These are phyloP conservation scores for Paraphaeosphaeria sporulosa DNA, from an alignment of 2,329 filamentous ascomycete genomes.

Conservation along the genomic window DNA sequence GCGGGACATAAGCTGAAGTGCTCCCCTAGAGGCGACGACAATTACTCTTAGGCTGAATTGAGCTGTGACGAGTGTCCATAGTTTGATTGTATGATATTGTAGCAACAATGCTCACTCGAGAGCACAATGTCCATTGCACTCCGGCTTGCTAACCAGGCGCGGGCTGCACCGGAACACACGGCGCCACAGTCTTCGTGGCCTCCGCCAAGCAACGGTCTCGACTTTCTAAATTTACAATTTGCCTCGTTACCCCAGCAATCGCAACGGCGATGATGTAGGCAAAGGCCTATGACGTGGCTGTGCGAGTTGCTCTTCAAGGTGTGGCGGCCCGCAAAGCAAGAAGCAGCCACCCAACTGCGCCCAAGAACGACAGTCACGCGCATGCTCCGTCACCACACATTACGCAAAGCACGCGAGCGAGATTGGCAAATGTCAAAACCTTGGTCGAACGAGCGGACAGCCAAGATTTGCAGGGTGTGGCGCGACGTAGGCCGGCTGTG, in stretches of 20 bases:
- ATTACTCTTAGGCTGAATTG: too few relatives aligned
- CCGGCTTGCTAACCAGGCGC: not conserved
- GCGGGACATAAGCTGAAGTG: too few relatives aligned
- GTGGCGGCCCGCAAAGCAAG: slow-evolving; percentile 4
- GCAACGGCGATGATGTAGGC: not conserved
- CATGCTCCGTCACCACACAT: not conserved
- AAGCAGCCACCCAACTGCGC: not conserved
- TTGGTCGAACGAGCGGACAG: not conserved
- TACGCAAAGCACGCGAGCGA: not conserved
- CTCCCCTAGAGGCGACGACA: too few relatives aligned
- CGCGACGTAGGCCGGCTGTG: slow-evolving; percentile 5
- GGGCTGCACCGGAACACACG: not conserved
- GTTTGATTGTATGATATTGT: too few relatives aligned
- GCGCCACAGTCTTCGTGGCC: not conserved
- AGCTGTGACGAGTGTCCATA: too few relatives aligned
- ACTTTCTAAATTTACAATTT: not conserved
- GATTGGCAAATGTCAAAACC: not conserved
- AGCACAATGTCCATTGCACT: not conserved
- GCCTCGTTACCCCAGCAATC: not conserved
- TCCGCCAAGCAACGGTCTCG: not conserved
- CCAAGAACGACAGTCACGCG: not conserved
- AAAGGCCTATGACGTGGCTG: slow-evolving; percentile 8
- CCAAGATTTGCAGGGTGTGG: slow-evolving; percentile 3
- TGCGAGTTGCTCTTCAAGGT: not conserved
- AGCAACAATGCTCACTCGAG: too few relatives aligned